Base-by-base conservation (phyloP, 1,284 basidiomycete genomes). In the Heterobasidion parviporum region DNA sequence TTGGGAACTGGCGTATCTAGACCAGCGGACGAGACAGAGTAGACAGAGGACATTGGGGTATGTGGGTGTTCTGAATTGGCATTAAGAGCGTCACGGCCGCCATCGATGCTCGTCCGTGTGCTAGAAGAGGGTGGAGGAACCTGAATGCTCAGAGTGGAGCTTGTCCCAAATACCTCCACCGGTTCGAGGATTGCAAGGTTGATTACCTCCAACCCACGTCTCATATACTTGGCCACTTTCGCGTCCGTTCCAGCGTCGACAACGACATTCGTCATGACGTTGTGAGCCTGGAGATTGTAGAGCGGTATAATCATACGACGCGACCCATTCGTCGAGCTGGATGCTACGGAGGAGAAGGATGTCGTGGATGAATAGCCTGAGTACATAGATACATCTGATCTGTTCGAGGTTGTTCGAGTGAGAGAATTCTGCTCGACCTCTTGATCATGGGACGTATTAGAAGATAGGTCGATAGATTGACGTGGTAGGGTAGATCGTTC, bases 171-270 rank as follows among this genome's bases (percentile, higher is more conserved):
- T 1, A 94, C 81, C 67, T 95, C 92, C n/a, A 90, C 74, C 1
- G 89, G 86, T 65, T 94, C 93, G 8, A 94, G 74, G 10, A 87
- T 66, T 2, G 87, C 90, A 3, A 94, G 77, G 35, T 85, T 86
- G 41, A 88, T 77, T 33, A 95, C 75, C 66, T 95, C 93, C n/a
- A 93, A 74, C 0, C 90, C 88, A 14, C 89, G 84, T 64, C 87
- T 92, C 60, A 81, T 76, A 67, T 97, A 97, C 66, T 89, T 93
- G 15, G 95, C 94, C 10, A 99, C 87, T 69, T 92, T 93, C 34
- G 91, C 91, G 61, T 98, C 96, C 0, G 96, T 99, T 3, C 94
- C 94, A 0, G 92, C 92, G 65, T 95, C 93, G 35, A 92, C 84
- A 56, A 97, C 87, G 34, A 87, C 86, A 59, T 95, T 95, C 9